Evolutionary conservation across 148 eudicot species (phyloP).

Genomic region (Chenopodium suecicum): DNA sequence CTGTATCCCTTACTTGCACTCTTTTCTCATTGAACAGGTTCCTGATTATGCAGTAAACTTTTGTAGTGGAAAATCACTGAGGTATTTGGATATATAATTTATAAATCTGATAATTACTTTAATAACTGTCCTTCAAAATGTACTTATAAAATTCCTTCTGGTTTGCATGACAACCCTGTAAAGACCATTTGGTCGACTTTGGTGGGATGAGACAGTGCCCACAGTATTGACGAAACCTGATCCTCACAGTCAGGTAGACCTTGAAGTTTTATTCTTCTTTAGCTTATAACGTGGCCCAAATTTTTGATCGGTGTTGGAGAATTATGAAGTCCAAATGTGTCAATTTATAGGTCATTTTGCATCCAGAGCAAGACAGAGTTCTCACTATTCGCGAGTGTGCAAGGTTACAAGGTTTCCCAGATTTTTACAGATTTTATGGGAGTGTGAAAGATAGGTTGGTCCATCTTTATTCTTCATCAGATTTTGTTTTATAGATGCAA

Average conservation of each 20-base stretch:
- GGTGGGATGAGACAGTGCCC: constrained; percentile 70
- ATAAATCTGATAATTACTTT: background rate
- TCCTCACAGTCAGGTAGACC: constrained; percentile 45
- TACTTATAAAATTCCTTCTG: background rate
- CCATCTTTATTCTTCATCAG: background rate
- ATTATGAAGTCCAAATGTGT: background rate
- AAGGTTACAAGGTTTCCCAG: constrained; percentile 64
- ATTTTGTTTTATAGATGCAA: background rate
- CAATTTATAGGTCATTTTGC: constrained; percentile 40
- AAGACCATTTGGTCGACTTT: constrained; percentile 51
- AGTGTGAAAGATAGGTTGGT: constrained; percentile 43
- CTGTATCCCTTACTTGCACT: constrained; percentile 2
- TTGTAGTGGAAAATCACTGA: constrained; percentile 37
- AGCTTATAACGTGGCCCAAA: background rate
- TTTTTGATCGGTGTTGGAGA: background rate
- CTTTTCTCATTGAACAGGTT: constrained; percentile 34
- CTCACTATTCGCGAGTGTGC: constrained; percentile 59
- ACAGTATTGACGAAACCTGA: constrained; percentile 49
- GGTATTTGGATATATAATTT: constrained; percentile 21
- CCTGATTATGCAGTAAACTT: constrained; percentile 58
- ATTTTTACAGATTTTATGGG: constrained; percentile 50
- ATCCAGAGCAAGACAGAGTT: constrained; percentile 62
- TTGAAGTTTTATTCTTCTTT: background rate
- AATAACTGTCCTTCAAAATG: background rate
- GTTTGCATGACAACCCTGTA: constrained; percentile 1